These are phyloP conservation scores for Podaxis mareebaensis DNA, from an alignment of 768 basidiomycete species.

Conservation along the genomic window DNA sequence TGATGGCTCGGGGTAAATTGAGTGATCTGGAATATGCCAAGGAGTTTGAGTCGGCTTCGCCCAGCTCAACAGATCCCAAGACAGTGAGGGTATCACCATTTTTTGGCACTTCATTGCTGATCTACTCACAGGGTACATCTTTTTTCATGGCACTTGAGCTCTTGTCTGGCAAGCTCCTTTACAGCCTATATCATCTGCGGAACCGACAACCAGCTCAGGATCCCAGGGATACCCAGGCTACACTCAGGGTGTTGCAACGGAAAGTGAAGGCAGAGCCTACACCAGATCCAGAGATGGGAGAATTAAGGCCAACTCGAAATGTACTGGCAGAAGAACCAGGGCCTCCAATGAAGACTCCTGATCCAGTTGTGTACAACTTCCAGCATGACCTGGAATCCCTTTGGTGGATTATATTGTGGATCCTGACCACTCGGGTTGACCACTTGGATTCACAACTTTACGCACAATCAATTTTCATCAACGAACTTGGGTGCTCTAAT, in stretches of 20 bases:
- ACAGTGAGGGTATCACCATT: neutral
- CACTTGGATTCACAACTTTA: neutral
- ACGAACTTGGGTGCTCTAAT: neutral
- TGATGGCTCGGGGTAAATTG: neutral
- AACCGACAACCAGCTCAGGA: too few species aligned
- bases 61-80: neutral
- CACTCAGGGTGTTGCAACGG: neutral
- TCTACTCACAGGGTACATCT: constrained; percentile 6
- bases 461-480: neutral
- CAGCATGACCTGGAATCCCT: constrained; percentile 14
- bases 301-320: neutral
- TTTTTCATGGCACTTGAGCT: constrained; percentile 14
- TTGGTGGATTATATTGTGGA: constrained; percentile 8
- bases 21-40: too few species aligned
- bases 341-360: neutral
- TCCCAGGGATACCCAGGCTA: neutral
- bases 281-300: neutral
- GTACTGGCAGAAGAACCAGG: neutral
- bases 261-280: neutral
- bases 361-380: neutral
- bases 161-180: neutral
- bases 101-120: neutral
- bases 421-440: neutral
- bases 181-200: too few species aligned
- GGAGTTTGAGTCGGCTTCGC: neutral